A percentile compares a stretch with the other conserved stretches of the same genome.
phyloP scores from a whole-genome alignment of 1,284 basidiomycete species.

The Sanghuangporus sanghuang region DNA sequence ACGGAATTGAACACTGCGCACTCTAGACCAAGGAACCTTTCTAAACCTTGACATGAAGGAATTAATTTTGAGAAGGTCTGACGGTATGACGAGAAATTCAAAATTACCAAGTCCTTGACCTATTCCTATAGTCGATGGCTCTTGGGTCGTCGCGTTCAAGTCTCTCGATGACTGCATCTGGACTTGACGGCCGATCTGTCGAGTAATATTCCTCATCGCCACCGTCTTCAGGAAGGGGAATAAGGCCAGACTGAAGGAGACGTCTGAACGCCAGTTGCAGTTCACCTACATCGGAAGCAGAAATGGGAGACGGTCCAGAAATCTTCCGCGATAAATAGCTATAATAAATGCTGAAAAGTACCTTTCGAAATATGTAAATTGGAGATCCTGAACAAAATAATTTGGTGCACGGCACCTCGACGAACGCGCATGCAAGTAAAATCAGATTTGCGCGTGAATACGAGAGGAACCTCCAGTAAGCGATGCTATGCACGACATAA shows the following conservation, averaged over 20 bases:
- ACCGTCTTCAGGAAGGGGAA: conserved; percentile 44
- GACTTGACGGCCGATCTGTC: conserved; percentile 50
- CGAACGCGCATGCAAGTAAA: conserved; percentile 45
- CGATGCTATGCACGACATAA: conserved; percentile 55
- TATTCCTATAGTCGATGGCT: conserved; percentile 71
- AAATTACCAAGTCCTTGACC: conserved; percentile 54
- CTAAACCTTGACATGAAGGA: conserved; percentile 51
- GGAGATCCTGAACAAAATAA: conserved; percentile 6
- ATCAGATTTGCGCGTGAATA: conserved; percentile 34
- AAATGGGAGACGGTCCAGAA: conserved; percentile 43
- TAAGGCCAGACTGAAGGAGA: conserved; percentile 62
- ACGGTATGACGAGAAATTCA: neutral
- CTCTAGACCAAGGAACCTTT: conserved; percentile 67
- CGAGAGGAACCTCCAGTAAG: conserved; percentile 38
- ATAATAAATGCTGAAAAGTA: conserved; percentile 76
- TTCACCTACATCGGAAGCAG: conserved; percentile 44
- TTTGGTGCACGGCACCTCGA: conserved; percentile 43
- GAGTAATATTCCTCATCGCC: conserved; percentile 53
- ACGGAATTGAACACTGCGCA: conserved; percentile 60
- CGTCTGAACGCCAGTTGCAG: conserved; percentile 55
- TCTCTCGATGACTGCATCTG: conserved; percentile 50
- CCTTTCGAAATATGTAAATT: conserved; percentile 35
- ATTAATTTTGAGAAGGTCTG: neutral
- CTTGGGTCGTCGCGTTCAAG: conserved; percentile 63
- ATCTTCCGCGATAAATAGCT: conserved; percentile 49